These are phyloP conservation scores for Lasiosphaeria hispida DNA, from an alignment of 495 filamentous ascomycete species.

Conservation along the genomic window DNA sequence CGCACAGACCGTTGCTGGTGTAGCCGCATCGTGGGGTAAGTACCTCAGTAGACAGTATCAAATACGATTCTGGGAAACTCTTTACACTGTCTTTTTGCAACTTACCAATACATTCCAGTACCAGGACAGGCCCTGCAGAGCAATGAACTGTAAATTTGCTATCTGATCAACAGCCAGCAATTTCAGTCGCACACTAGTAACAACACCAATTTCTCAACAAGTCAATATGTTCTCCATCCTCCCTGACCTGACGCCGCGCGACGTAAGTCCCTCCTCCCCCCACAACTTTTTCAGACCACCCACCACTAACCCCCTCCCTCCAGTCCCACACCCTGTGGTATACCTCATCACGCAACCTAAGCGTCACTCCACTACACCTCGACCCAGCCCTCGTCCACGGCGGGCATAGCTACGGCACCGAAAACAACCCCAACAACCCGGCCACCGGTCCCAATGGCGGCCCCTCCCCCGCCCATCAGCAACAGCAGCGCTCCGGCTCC, in stretches of 20 bases:
- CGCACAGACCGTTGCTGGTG: conserved; percentile 19
- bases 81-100: background rate
- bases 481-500: no score
- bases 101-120: no score
- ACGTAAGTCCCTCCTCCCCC: conserved; percentile 52
- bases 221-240: conserved; percentile 62
- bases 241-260: conserved; percentile 68
- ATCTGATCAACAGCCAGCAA: background rate
- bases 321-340: conserved; percentile 74
- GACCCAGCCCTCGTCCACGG: conserved; percentile 27
- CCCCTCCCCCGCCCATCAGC: no score
- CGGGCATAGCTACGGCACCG: conserved; percentile 5
- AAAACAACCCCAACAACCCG: background rate
- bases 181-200: background rate
- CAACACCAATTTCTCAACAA: conserved; percentile 17
- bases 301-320: conserved; percentile 15
- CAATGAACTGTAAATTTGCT: no score
- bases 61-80: no score
- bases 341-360: conserved; percentile 52
- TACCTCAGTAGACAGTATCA: conserved; percentile 1
- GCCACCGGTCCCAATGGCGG: conserved; percentile 26
- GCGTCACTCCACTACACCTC: conserved; percentile 28
- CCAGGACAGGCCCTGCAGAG: no score
- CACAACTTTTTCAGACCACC: background rate
- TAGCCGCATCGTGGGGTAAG: conserved; percentile 28